Percentiles rank a stretch among this genome's conserved stretches.
phyloP scores from a whole-genome alignment of 2,329 filamentous ascomycete genomes.

The Calonectria hawksworthii region DNA sequence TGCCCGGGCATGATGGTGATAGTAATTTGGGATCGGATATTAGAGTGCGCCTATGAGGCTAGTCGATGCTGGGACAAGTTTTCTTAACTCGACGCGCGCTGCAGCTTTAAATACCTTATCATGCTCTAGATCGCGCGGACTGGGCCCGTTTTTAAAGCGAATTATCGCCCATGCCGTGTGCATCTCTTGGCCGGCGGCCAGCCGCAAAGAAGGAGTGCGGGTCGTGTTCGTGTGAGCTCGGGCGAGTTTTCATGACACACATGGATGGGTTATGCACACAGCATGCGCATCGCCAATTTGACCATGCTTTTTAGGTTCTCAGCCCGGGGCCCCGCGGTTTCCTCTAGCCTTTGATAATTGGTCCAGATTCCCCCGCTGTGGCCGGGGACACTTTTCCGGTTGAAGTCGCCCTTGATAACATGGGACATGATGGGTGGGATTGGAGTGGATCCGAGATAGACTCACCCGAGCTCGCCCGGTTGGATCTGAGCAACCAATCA shows the following conservation, averaged over 20 bases:
- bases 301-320: neutral
- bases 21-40: neutral
- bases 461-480: slow-evolving; percentile 23
- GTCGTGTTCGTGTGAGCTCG: slow-evolving; percentile 11
- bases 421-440: neutral
- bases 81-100: neutral
- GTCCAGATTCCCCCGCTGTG: neutral
- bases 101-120: slow-evolving; percentile 12
- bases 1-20: slow-evolving; percentile 32
- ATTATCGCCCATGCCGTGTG: neutral
- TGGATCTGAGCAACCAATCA: slow-evolving; percentile 10
- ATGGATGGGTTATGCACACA: neutral
- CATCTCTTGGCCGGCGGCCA: neutral
- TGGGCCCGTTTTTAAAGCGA: neutral
- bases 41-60: neutral
- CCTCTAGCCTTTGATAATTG: neutral
- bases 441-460: slow-evolving; percentile 2
- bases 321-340: neutral
- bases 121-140: neutral
- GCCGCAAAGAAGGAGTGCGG: neutral
- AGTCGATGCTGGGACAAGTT: neutral
- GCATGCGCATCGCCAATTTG: neutral
- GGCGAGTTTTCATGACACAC: slow-evolving; percentile 1
- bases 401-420: neutral
- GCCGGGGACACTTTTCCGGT: neutral